Conservation (phyloP, 768 basidiomycete genomes). For the Kwoniella pini region DNA sequence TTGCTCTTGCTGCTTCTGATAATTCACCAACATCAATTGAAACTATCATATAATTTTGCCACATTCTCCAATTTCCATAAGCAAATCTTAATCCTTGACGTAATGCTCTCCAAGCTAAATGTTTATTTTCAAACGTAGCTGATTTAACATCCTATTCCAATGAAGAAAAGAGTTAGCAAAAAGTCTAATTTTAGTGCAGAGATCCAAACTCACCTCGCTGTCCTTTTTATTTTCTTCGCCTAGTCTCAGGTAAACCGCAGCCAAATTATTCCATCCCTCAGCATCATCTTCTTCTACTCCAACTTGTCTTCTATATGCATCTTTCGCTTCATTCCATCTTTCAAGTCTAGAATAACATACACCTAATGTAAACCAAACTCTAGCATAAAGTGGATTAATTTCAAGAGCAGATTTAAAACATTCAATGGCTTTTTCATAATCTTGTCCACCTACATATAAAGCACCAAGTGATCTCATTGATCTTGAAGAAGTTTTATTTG, state of each 20-base stretch:
- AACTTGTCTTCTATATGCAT: conserved; percentile 82
- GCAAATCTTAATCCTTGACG: conserved; percentile 80
- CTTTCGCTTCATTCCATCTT: conserved; percentile 78
- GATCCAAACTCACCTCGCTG: conserved; percentile 27
- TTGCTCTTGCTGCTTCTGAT: conserved; percentile 78
- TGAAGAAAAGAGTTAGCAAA: too few relatives aligned
- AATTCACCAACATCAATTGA: conserved; percentile 91
- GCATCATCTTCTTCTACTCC: conserved; percentile 92
- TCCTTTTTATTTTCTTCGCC: conserved; percentile 57
- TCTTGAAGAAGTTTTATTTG: conserved; percentile 75
- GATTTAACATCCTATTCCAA: conserved; percentile 21
- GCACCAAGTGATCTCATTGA: conserved; percentile 91
- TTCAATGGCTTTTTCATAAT: conserved; percentile 65
- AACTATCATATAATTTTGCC: conserved; percentile 95
- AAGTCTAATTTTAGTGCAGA: too few relatives aligned
- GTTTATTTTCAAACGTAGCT: conserved; percentile 63
- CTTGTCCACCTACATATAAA: conserved; percentile 68
- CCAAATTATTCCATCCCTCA: conserved; percentile 98
- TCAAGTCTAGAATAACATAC: conserved; percentile 81
- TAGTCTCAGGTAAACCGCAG: conserved; percentile 87
- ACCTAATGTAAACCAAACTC: conserved; percentile 96
- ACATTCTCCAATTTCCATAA: conserved; percentile 96
- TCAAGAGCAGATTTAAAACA: conserved; percentile 73
- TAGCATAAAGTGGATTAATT: conserved; percentile 83
- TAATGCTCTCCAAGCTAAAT: conserved; percentile 87